Base-by-base conservation (phyloP, 495 filamentous ascomycete species). In the Aspergillus hancockii region DNA sequence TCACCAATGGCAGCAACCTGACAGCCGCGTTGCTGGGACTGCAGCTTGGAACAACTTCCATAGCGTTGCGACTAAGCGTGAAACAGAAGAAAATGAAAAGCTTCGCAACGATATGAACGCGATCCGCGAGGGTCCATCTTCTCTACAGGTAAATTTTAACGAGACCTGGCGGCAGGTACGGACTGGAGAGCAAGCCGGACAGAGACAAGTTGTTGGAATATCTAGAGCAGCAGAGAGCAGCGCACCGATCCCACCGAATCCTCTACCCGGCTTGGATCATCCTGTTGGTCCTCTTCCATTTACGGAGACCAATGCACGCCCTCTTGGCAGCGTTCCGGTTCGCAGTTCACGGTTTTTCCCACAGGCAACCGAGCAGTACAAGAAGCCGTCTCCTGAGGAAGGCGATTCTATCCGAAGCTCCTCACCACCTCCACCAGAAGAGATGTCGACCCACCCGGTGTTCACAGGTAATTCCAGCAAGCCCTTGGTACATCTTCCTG, bases 301-400 rank as follows among this genome's bases (percentile, higher is more conserved):
- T 57, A 62, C 68, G 22, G 78, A 74, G 51, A 70, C 50, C 19
- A 68, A 66, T 41, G 56, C 68, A n/a, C 71, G 73, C 46, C 71
- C 76, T 22, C 67, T 75, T 52, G 70, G 61, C 38, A 74, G 67
- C 54, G 68, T 76, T 30, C 70, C 74, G 32, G 68, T 66, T 19
- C 81, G 86, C 51, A 81, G 83, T 55, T 90, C 87, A 22, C 75
- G 89, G 28, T 93, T 91, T 71, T 93, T 93, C 76, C 90, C 90
- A 5, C 73, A 76, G 14, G 68, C 79, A 1, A 65, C 67, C 0
- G 77, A 79, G 50, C 65, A 63, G 34, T 46, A 71, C 55, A 67
- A 79, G 77, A 75, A 71, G 61, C 50, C 76, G 58, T 22, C 67
- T 56, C 40, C 55, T 45, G 73, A 73, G 36, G 74, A 74, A 45